Percentiles rank a stretch among this genome's conserved stretches.
phyloP scores from a whole-genome alignment of 1,284 basidiomycete genomes.

The Melampsora occidentalis region DNA sequence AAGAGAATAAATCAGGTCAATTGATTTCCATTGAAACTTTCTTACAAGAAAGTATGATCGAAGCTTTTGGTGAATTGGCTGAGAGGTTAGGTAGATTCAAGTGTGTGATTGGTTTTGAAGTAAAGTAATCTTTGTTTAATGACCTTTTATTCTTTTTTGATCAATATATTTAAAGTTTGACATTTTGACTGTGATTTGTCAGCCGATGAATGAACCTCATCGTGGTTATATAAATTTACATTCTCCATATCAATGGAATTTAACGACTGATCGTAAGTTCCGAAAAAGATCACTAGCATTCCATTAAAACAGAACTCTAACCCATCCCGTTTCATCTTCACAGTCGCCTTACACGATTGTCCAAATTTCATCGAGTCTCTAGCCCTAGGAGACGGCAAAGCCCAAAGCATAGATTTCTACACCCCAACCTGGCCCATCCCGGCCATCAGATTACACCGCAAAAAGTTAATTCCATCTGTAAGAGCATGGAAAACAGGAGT shows the following conservation, averaged over 20 bases:
- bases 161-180: background rate
- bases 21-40: constrained; percentile 66
- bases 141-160: background rate
- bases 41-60: constrained; percentile 76
- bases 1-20: constrained; percentile 43
- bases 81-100: constrained; percentile 69
- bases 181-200: background rate
- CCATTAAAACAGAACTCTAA: constrained; percentile 19
- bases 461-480: constrained; percentile 53
- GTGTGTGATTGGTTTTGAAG: constrained; percentile 82
- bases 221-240: constrained; percentile 80
- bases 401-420: constrained; percentile 83
- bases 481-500: constrained; percentile 66
- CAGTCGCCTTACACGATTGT: constrained; percentile 54
- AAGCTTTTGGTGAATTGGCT: constrained; percentile 70
- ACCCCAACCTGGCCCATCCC: constrained; percentile 50
- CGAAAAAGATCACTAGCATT: constrained; percentile 58
- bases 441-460: constrained; percentile 54
- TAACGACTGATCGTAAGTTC: constrained; percentile 90
- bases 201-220: constrained; percentile 87
- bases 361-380: constrained; percentile 74
- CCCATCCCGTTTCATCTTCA: constrained; percentile 42
- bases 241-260: constrained; percentile 81
- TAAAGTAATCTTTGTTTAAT: constrained; percentile 38
- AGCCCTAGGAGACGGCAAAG: constrained; percentile 68